These are phyloP conservation scores for Termitomyces sp. DNA, from an alignment of 768 basidiomycete species.

Conservation along the genomic window DNA sequence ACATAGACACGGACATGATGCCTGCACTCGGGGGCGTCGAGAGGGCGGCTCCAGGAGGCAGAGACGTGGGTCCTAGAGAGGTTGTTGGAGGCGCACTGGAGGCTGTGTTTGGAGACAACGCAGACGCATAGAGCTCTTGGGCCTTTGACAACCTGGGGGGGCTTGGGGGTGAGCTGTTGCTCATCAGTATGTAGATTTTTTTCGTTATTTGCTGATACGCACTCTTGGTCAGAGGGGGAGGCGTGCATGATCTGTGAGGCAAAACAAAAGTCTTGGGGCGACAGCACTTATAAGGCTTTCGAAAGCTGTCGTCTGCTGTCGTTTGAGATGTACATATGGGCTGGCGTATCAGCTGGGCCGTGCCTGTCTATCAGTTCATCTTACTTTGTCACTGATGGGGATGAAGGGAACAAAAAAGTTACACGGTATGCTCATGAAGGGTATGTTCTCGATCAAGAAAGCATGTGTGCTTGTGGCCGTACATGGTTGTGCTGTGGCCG, in stretches of 20 bases:
- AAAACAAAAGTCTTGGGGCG: not conserved
- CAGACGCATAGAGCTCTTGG: conserved; percentile 39
- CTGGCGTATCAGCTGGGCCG: no score
- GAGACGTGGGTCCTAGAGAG: not conserved
- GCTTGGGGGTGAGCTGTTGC: not conserved
- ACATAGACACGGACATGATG: not conserved
- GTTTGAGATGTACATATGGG: no score
- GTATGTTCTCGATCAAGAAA: no score
- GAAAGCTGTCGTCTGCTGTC: not conserved
- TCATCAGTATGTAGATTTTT: not conserved
- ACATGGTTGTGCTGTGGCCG: no score
- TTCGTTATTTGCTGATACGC: not conserved
- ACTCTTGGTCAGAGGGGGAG: conserved; percentile 12
- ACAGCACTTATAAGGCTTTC: not conserved
- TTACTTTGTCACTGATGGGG: no score
- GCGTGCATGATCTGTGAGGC: not conserved
- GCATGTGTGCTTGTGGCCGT: no score
- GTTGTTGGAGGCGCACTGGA: no score
- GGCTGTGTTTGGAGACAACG: not conserved
- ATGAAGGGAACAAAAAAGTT: no score
- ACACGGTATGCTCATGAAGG: no score
- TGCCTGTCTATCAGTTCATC: no score
- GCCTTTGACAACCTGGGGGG: conserved; percentile 28
- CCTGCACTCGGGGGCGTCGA: not conserved
- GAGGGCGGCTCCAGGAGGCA: not conserved